These are phyloP conservation scores for Cyanodermella asteris DNA, from an alignment of 2,329 filamentous ascomycete species.

Conservation along the genomic window DNA sequence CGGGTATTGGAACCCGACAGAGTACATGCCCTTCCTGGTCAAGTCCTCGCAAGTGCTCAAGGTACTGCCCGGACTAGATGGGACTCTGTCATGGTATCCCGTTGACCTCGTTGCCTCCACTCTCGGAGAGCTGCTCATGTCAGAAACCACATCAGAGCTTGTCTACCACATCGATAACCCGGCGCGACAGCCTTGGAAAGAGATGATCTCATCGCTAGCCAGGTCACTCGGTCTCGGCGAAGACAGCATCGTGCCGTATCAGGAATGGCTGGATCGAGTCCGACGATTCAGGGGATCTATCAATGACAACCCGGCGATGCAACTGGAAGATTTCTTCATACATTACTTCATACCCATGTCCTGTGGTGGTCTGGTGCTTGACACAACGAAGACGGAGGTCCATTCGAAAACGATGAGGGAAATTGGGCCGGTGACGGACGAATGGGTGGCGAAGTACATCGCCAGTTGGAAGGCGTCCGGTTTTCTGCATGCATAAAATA, in stretches of 20 bases:
- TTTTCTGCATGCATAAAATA: conserved; percentile 10
- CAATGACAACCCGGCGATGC: conserved; percentile 1
- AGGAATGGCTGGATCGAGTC: conserved; percentile 4
- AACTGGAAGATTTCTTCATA: conserved; percentile 2
- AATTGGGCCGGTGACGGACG: conserved; percentile 14
- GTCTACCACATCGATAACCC: conserved; percentile 7
- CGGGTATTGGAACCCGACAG: conserved; percentile 5
- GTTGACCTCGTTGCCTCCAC: conserved; percentile 4
- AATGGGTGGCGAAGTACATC: conserved; percentile 15
- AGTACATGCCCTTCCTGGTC: conserved; percentile 4
- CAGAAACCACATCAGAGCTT: background rate
- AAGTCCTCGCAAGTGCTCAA: conserved; percentile 4
- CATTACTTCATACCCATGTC: conserved; percentile 16
- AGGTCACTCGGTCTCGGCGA: conserved; percentile 1
- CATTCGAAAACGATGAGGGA: conserved; percentile 17
- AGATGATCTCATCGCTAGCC: conserved; percentile 1
- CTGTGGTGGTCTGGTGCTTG: conserved; percentile 22
- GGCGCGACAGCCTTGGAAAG: conserved; percentile 4
- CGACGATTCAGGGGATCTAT: background rate
- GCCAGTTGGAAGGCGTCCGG: conserved; percentile 14
- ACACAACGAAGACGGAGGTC: conserved; percentile 13
- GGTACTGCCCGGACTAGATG: conserved; percentile 3
- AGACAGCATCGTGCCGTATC: conserved; percentile 1
- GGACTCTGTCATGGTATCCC: conserved; percentile 3
- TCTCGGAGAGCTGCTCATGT: conserved; percentile 3